Conservation (phyloP, 2,329 filamentous ascomycete species). For the Monilinia fructicola region DNA sequence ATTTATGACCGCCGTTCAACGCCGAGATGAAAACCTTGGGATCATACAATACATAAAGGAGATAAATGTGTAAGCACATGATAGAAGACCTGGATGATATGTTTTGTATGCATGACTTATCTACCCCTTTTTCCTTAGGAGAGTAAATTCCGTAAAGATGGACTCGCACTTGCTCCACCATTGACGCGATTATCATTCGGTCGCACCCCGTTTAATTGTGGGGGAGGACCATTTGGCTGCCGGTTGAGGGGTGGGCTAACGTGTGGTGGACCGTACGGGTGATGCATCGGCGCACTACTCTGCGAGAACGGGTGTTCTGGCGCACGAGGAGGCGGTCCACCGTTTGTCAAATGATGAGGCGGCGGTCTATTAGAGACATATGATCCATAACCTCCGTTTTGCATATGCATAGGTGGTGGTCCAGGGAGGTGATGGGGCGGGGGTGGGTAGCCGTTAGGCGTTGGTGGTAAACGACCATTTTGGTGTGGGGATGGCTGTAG, state of each 20-base stretch:
- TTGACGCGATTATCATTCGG: conserved; percentile 48
- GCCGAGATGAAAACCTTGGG: conserved; percentile 7
- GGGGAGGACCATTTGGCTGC: conserved; percentile 32
- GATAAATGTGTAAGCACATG: conserved; percentile 41
- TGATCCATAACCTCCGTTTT: conserved; percentile 36
- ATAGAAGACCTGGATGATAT: background rate
- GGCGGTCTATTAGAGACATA: conserved; percentile 39
- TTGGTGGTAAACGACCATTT: conserved; percentile 47
- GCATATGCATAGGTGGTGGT: conserved; percentile 33
- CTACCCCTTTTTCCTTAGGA: conserved; percentile 47
- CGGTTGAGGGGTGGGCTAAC: conserved; percentile 37
- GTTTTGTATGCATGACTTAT: background rate
- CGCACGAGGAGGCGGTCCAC: conserved; percentile 44
- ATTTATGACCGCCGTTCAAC: conserved; percentile 14
- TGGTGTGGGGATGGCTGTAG: conserved; percentile 47
- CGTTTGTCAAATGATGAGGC: conserved; percentile 41
- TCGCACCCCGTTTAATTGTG: conserved; percentile 38
- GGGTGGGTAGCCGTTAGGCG: conserved; percentile 45
- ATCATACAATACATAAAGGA: conserved; percentile 42
- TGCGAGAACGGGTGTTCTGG: conserved; percentile 50
- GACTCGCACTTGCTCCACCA: conserved; percentile 73
- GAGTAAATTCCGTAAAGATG: conserved; percentile 71
- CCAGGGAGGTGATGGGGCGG: conserved; percentile 34
- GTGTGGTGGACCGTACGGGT: conserved; percentile 41
- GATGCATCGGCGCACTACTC: conserved; percentile 47